Conservation (phyloP, 1,139 yeast species). For the Pichia norvegensis region DNA sequence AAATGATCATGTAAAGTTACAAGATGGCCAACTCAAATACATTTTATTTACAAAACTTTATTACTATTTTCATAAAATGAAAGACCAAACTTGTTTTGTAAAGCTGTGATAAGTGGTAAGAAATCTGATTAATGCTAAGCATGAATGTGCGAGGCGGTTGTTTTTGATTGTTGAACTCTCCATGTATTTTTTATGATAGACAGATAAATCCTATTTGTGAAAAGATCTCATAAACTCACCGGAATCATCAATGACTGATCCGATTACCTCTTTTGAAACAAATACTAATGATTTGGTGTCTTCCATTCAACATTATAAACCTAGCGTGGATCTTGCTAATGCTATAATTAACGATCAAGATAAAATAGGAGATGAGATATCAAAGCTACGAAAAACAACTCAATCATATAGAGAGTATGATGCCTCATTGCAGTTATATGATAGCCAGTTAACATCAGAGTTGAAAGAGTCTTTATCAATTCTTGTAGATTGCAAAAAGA, state of each 20-base stretch:
- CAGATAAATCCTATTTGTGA: no score
- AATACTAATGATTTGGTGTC: slow-evolving; percentile 3
- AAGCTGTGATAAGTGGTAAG: no score
- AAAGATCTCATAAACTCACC: no score
- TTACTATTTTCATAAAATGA: no score
- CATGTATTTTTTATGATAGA: no score
- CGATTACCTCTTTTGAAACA: slow-evolving; percentile 4
- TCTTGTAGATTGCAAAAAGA: slow-evolving; percentile 8
- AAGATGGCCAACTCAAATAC: no score
- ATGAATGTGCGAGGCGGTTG: no score
- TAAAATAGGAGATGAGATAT: slow-evolving; percentile 4
- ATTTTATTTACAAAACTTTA: no score
- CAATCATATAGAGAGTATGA: slow-evolving; percentile 1
- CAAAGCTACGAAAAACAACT: not conserved
- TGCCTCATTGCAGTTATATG: not conserved
- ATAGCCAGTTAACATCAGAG: not conserved
- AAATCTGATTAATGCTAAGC: no score
- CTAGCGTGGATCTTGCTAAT: slow-evolving; percentile 1
- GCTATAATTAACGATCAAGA: slow-evolving; percentile 6
- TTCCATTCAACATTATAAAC: slow-evolving; percentile 9
- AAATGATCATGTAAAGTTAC: no score
- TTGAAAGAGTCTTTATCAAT: slow-evolving; percentile 1
- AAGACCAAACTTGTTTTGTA: no score
- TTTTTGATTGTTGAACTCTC: no score
- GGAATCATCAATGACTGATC: not conserved